Percentiles rank a stretch among this genome's conserved stretches.
Conservation (phyloP, 129 eudicot genomes). For the Flaveria linearis region DNA sequence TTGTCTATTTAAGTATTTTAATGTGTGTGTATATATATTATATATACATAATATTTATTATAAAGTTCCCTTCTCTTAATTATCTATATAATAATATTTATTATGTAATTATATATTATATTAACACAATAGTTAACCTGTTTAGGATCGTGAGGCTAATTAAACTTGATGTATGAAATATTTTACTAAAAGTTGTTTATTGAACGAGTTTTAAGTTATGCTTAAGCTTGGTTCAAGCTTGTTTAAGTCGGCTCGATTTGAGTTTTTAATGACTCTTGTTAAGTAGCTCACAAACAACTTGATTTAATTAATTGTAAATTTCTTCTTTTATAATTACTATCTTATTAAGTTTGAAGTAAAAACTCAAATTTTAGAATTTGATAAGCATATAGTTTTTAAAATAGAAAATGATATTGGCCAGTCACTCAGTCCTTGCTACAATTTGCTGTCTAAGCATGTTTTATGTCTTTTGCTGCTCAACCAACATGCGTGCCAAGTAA, state of each 20-base stretch:
- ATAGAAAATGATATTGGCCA: neutral
- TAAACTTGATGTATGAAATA: too few species aligned
- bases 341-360: neutral
- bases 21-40: neutral
- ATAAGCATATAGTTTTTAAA: neutral
- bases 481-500: constrained; percentile 31
- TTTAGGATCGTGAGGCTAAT: too few species aligned
- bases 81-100: neutral
- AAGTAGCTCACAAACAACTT: neutral
- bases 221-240: too few species aligned
- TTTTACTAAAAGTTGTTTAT: too few species aligned
- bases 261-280: too few species aligned
- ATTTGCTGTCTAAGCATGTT: constrained; percentile 43
- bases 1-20: too few species aligned
- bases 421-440: constrained; percentile 18
- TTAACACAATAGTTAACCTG: too few species aligned
- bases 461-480: constrained; percentile 24
- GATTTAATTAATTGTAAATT: too few species aligned
- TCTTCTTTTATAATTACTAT: neutral
- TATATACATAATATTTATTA: neutral
- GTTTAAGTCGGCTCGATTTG: too few species aligned
- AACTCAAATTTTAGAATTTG: neutral
- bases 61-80: neutral
- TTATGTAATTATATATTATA: neutral
- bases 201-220: too few species aligned